Conservation (phyloP, 108 stramenopile species). For the Cylindrotheca closterium region DNA sequence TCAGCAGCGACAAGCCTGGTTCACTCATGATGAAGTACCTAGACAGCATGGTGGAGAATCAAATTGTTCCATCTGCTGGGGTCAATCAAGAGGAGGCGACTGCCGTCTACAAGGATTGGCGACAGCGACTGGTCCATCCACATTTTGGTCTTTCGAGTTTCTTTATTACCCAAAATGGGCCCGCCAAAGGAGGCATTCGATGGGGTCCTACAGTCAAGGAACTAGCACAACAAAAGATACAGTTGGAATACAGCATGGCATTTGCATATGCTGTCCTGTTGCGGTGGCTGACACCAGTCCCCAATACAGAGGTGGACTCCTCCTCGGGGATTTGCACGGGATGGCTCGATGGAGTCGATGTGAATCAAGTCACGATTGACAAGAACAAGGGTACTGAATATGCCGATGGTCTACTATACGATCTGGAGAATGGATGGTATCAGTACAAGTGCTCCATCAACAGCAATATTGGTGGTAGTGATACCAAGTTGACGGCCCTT, state of each 20-base stretch:
- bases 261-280: conserved; percentile 83
- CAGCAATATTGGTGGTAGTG: too few relatives aligned
- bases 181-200: conserved; percentile 88
- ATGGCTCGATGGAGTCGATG: conserved; percentile 46
- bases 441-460: conserved; percentile 64
- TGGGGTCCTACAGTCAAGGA: conserved; percentile 69
- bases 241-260: conserved; percentile 48
- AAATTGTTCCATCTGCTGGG: conserved; percentile 56
- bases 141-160: conserved; percentile 87
- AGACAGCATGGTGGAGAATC: conserved; percentile 64
- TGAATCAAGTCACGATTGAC: background rate
- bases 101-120: conserved; percentile 79
- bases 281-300: conserved; percentile 73
- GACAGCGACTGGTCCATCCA: conserved; percentile 69
- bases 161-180: conserved; percentile 91
- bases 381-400: conserved; percentile 27
- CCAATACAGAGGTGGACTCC: background rate
- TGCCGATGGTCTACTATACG: conserved; percentile 76
- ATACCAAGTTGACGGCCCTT: too few relatives aligned
- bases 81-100: conserved; percentile 31
- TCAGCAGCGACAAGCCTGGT: conserved; percentile 27
- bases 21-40: conserved; percentile 54
- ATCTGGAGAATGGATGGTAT: conserved; percentile 76
- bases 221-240: conserved; percentile 21
- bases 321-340: conserved; percentile 50